Conservation (phyloP, 2,329 filamentous ascomycete genomes). For the Corniculantispora saksenae region DNA sequence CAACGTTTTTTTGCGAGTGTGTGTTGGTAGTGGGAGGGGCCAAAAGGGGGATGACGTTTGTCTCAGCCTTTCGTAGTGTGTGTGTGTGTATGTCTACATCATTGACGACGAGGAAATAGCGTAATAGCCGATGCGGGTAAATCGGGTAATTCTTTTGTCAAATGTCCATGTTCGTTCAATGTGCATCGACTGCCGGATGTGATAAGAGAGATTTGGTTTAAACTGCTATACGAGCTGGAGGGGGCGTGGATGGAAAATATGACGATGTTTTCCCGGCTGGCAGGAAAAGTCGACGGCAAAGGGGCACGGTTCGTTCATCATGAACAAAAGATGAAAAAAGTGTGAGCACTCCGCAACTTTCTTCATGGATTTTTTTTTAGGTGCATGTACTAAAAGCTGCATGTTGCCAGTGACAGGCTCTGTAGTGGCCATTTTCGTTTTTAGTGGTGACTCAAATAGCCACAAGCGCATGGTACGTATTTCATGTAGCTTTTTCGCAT, state of each 20-base stretch:
- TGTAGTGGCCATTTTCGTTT: background rate
- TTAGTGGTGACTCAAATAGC: background rate
- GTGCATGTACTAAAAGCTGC: too few relatives aligned
- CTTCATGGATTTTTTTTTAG: background rate
- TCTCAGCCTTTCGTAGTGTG: background rate
- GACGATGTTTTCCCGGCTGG: background rate
- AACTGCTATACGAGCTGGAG: background rate
- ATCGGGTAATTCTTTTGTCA: background rate
- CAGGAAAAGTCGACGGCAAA: background rate
- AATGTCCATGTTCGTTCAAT: too few relatives aligned
- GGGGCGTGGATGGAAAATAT: conserved; percentile 7
- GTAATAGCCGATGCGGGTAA: conserved; percentile 2
- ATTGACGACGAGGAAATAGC: background rate
- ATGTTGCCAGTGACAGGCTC: background rate
- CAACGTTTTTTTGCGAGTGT: background rate
- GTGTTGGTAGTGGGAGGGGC: background rate
- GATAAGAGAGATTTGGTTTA: background rate
- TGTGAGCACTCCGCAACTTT: background rate
- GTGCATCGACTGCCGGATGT: too few relatives aligned
- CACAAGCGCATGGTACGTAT: too few relatives aligned
- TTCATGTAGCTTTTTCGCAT: too few relatives aligned
- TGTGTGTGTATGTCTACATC: background rate
- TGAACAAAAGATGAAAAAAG: background rate
- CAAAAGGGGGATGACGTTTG: background rate
- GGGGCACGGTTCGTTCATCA: background rate